Evolutionary conservation across 78 protist species (phyloP).

Genomic region (Anaeramoeba ignava): DNA sequence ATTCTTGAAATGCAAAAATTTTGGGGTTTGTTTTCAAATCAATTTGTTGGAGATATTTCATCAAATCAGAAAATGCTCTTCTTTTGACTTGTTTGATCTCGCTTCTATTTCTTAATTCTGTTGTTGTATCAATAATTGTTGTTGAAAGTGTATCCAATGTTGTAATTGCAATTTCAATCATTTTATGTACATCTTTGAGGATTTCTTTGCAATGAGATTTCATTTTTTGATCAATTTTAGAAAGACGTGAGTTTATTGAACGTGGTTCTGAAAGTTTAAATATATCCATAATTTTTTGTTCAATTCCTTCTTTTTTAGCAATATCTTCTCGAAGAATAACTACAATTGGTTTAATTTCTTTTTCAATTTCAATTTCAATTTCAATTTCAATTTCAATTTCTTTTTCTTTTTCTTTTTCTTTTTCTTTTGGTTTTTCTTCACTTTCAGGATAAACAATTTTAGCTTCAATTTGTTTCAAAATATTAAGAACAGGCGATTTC

Average conservation of each 20-base stretch:
- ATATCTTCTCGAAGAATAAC: not conserved
- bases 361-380: not conserved
- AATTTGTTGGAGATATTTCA: not conserved
- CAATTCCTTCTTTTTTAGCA: not conserved
- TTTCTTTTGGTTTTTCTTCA: too few species aligned
- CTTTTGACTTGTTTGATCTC: not conserved
- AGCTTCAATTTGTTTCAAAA: not conserved
- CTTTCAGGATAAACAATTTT: too few species aligned
- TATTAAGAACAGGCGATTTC: not conserved
- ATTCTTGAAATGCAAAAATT: not conserved
- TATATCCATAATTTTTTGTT: not conserved
- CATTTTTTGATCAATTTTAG: not conserved
- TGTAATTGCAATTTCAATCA: not conserved
- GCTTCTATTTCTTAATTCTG: not conserved
- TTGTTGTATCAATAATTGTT: not conserved
- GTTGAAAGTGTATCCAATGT: not conserved
- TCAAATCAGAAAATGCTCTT: not conserved
- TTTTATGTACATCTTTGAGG: not conserved
- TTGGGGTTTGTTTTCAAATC: not conserved
- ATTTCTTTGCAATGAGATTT: not conserved
- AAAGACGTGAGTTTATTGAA: not conserved
- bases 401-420: not conserved
- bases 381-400: not conserved
- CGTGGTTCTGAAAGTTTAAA: not conserved
- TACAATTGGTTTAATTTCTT: not conserved